Evolutionary conservation across 495 filamentous ascomycete species (phyloP).

Genomic region (Podospora tetraspora): DNA sequence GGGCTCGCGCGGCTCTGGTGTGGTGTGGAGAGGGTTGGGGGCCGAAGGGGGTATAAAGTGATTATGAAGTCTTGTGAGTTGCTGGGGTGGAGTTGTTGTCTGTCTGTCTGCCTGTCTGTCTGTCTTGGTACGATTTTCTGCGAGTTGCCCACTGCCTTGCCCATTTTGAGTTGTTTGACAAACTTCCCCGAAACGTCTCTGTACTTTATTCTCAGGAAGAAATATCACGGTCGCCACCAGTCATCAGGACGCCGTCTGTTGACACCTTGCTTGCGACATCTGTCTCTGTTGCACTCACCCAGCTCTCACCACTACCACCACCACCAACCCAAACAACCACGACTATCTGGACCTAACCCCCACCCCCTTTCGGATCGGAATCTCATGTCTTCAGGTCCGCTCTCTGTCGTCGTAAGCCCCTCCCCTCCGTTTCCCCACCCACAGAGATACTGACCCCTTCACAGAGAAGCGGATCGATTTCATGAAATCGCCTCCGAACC

Average conservation of each 20-base stretch:
- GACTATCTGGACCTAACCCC: background rate
- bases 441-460: background rate
- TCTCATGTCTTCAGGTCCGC: conserved; percentile 30
- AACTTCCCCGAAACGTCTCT: background rate
- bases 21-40: conserved; percentile 19
- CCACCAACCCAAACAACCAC: background rate
- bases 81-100: background rate
- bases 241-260: background rate
- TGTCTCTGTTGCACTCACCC: background rate
- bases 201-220: background rate
- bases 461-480: conserved; percentile 21
- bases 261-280: background rate
- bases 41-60: background rate
- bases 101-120: background rate
- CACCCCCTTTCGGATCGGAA: conserved; percentile 12
- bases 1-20: background rate
- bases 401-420: conserved; percentile 8
- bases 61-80: background rate
- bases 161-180: background rate
- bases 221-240: background rate
- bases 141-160: background rate
- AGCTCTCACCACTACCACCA: background rate
- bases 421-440: background rate
- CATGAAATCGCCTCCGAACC: conserved; percentile 9
- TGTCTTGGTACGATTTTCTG: too few species aligned